Base-by-base conservation (phyloP, 2,329 filamentous ascomycete genomes). In the Aspergillus awamori region DNA sequence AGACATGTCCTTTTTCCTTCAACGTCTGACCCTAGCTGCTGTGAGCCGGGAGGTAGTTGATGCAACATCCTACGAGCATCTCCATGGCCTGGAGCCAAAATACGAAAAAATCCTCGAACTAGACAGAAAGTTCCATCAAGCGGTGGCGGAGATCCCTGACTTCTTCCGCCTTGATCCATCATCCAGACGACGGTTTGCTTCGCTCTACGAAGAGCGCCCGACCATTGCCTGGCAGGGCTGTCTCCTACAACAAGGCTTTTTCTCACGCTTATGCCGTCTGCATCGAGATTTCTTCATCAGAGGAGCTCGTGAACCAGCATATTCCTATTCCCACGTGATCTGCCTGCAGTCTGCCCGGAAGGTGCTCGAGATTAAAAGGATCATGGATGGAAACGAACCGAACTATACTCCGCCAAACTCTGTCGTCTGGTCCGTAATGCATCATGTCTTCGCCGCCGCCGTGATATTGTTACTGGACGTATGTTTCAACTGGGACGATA, bases 1-100 rank as follows among this genome's bases (percentile, higher is more conserved):
- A 0, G 67, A 70, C 11, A 81, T 81, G 77, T 78, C 79, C 6
- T 83, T 81, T 59, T 78, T 76, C 24, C 67, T 82, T 5, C 71
- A 77, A 36, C 75, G 81, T 0, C 69, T 81, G n/a, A 75, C 73
- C 28, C 65, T 82, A 8, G 76, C 75, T 13, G 70, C 75, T 36
- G 65, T 78, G 4, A 80, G 77, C 48, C 75, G 80, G 3, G 69
- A 73, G 7, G 73, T 81, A 2, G 70, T 78, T 2, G 80, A 83
- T 53, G 63, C 68, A 11, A 71, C 67, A 2, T 69, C 72, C 5
- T 58, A 72, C 8, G 67, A 71, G 13, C 63, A 70, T 39, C 53
- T 73, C 0, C 63, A 69, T 8, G 65, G 69, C 0, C 53, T 67
- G 6, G 72, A 73, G 26, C 47, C 76, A 10, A 62, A 71, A 17